A percentile compares a stretch with the other conserved stretches of the same genome.
Evolutionary conservation across 83 land plant genomes (phyloP).

Genomic region (Diphasiastrum complanatum): DNA sequence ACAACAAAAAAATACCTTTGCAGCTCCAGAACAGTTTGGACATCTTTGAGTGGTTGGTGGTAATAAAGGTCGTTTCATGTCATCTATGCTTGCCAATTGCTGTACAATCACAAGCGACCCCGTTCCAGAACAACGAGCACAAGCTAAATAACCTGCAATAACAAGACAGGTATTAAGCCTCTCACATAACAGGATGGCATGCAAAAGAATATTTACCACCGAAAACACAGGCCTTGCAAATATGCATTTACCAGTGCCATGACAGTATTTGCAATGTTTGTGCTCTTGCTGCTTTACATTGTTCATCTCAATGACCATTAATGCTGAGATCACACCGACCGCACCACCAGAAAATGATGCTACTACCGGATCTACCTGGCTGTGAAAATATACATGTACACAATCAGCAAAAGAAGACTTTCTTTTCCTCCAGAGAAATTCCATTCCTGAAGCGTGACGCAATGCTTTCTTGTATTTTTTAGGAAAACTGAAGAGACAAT

Average conservation of each 20-base stretch:
- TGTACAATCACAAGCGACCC: slow-evolving; percentile 64
- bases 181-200: neutral
- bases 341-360: slow-evolving; percentile 99
- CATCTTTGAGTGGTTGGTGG: slow-evolving; percentile 70
- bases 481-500: too few species aligned
- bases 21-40: slow-evolving; percentile 86
- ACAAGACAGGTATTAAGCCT: neutral
- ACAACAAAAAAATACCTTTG: slow-evolving; percentile 53
- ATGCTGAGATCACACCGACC: slow-evolving; percentile 91
- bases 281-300: slow-evolving; percentile 96
- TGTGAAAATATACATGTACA: too few species aligned
- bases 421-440: too few species aligned
- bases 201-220: neutral
- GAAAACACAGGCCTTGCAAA: neutral
- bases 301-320: slow-evolving; percentile 94
- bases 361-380: slow-evolving; percentile 97
- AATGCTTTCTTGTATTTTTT: too few species aligned
- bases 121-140: slow-evolving; percentile 90
- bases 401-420: too few species aligned
- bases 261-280: slow-evolving; percentile 90
- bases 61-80: slow-evolving; percentile 42
- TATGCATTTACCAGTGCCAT: slow-evolving; percentile 79
- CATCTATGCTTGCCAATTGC: slow-evolving; percentile 46
- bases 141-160: slow-evolving; percentile 79
- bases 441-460: too few species aligned